Evolutionary conservation across 139 green algal species (phyloP), one percentile per base, ranked within the genome.

Genomic region (Nannochloris sp.): DNA sequence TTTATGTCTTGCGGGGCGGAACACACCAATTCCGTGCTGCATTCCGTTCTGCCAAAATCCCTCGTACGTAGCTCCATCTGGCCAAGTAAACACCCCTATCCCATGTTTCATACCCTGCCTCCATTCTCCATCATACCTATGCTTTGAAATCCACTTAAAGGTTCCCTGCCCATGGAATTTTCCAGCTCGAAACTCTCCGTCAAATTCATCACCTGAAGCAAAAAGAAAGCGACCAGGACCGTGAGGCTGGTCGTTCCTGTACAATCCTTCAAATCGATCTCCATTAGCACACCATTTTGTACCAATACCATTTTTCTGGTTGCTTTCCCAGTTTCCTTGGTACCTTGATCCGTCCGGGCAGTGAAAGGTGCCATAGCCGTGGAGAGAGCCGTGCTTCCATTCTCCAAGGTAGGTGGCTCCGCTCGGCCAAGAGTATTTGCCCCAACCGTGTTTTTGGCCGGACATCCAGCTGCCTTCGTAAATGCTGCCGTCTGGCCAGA

Each of bases 101-200:
- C 85, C 85, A 44, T 83, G 38, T 79, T 92, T 76, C 45, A 61
- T 45, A 1, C 81, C 81, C 10, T 75, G 58, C 48, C 34, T 35
- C 83, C 86, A 92, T 56, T 92, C 83, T 3, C 86, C 86, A 56
- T 92, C 86, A 65, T 89, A 91, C 8, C 77, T 37, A 25, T 87
- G 67, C 30, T 76, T 72, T 60, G 62, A 85, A n/a, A 59, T 65
- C 90, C 90, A 97, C n/a, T 83, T 80, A 56, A 96, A 93, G 6
- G 85, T 96, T 54, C 91, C 91, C 37, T 84, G 75, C 25, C 91
- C 91, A 38, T 86, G 67, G 86, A 97, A 94, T 13, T 54, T 66
- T 19, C 91, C 91, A 6, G 37, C 71, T 32, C 67, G 37, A 89
- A 89, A 98, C 64, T 96, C 88, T 1, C 89, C 89, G 42, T 93